A percentile compares a stretch with the other conserved stretches of the same genome.
Evolutionary conservation across 2,329 filamentous ascomycete species (phyloP).

Genomic region (Aspergillus uvarum): DNA sequence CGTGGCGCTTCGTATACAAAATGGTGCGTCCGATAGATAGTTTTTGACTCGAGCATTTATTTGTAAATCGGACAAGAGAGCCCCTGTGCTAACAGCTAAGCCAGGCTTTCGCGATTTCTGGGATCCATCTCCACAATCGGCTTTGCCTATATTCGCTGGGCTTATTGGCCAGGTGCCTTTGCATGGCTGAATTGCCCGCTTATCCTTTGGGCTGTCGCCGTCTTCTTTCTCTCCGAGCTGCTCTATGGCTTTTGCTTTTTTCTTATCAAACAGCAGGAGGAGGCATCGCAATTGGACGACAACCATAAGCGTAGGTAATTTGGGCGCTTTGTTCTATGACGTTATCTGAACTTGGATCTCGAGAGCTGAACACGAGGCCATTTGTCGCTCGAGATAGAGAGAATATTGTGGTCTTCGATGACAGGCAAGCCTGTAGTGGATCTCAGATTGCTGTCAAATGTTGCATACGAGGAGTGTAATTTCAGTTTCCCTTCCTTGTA

Average conservation of each 20-base stretch:
- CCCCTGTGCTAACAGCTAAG: neutral
- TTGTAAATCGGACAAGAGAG: neutral
- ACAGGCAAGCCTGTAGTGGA: neutral
- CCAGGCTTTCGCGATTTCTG: constrained; percentile 15
- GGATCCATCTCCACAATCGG: constrained; percentile 12
- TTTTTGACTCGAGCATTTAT: neutral
- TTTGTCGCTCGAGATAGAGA: neutral
- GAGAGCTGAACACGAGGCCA: neutral
- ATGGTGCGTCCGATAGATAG: constrained; percentile 9
- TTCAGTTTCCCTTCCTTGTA: neutral
- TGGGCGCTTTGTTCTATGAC: neutral
- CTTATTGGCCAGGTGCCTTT: constrained; percentile 15
- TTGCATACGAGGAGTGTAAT: neutral
- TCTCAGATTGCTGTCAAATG: neutral
- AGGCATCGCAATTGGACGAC: neutral
- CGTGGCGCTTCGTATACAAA: constrained; percentile 18
- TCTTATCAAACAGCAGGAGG: constrained; percentile 8
- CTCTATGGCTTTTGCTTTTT: constrained; percentile 13
- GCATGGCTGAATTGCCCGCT: constrained; percentile 15
- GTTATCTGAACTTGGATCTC: too few species aligned
- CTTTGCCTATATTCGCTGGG: constrained; percentile 12
- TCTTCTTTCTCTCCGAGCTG: constrained; percentile 13
- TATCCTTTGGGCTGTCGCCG: constrained; percentile 9
- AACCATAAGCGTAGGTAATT: constrained; percentile 4
- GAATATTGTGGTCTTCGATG: neutral